Percentiles rank a stretch among this genome's conserved stretches.
Evolutionary conservation across 257 asterid genomes (phyloP).

Genomic region (Capsicum chinense): DNA sequence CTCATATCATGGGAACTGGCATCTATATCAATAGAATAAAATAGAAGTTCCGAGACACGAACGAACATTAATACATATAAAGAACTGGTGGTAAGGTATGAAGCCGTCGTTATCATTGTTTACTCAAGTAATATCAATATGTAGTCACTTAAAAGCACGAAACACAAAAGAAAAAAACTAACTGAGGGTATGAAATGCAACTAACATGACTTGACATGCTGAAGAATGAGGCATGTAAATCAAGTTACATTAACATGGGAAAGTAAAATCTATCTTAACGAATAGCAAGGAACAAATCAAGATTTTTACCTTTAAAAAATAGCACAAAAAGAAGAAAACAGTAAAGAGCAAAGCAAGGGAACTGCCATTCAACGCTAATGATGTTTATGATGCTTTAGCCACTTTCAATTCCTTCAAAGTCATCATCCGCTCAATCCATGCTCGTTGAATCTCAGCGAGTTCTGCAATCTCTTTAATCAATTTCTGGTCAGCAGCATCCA

Average conservation of each 20-base stretch:
- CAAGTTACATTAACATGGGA: not conserved
- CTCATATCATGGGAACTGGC: not conserved
- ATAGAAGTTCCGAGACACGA: not conserved
- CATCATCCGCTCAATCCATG: slow-evolving; percentile 74
- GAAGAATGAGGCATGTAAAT: not conserved
- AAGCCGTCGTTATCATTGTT: not conserved
- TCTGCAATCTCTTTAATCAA: slow-evolving; percentile 73
- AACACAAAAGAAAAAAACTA: not conserved
- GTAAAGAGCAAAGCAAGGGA: slow-evolving; percentile 70
- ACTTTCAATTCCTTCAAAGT: slow-evolving; percentile 70
- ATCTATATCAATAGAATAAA: not conserved
- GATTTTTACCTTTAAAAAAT: slow-evolving; percentile 62
- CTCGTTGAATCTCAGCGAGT: slow-evolving; percentile 70
- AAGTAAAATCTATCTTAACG: not conserved
- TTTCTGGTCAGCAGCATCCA: slow-evolving; percentile 86
- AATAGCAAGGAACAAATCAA: not conserved
- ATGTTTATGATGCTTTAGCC: slow-evolving; percentile 50
- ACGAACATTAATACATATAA: not conserved
- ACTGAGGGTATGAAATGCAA: not conserved
- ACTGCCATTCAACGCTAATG: slow-evolving; percentile 58
- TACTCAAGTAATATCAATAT: not conserved
- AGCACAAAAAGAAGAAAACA: slow-evolving; percentile 58
- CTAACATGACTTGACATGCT: not conserved
- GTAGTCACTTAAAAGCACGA: not conserved
- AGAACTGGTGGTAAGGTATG: not conserved